A percentile compares a stretch with the other conserved stretches of the same genome.
Evolutionary conservation across 2,329 filamentous ascomycete genomes (phyloP).

Genomic region (Cadophora luteo-olivacea): DNA sequence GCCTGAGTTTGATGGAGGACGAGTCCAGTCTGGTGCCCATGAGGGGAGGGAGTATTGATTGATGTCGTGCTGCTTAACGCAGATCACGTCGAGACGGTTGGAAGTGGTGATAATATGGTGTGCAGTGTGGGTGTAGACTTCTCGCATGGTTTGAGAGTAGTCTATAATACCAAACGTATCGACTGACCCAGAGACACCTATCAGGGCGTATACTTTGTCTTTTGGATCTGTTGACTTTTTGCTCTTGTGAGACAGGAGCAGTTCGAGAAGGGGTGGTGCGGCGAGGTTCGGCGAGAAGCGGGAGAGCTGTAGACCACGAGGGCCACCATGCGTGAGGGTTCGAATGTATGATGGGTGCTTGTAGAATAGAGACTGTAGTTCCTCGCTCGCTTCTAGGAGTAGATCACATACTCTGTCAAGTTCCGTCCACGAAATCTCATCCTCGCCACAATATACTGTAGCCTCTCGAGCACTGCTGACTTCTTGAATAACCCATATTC

Average conservation of each 20-base stretch:
- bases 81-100: slow-evolving; percentile 39
- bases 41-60: slow-evolving; percentile 30
- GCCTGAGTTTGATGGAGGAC: slow-evolving; percentile 24
- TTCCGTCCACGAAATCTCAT: slow-evolving; percentile 46
- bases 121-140: slow-evolving; percentile 38
- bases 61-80: slow-evolving; percentile 36
- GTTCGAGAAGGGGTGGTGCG: slow-evolving; percentile 37
- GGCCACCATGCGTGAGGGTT: slow-evolving; percentile 36
- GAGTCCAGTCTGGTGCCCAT: slow-evolving; percentile 40
- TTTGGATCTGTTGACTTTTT: slow-evolving; percentile 41
- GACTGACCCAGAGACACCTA: slow-evolving; percentile 37
- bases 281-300: slow-evolving; percentile 29
- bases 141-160: slow-evolving; percentile 34
- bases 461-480: slow-evolving; percentile 47
- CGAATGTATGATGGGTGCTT: slow-evolving; percentile 30
- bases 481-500: slow-evolving; percentile 53
- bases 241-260: slow-evolving; percentile 39
- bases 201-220: slow-evolving; percentile 42
- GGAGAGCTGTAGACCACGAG: slow-evolving; percentile 36
- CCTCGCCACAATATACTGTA: slow-evolving; percentile 47
- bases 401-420: slow-evolving; percentile 42
- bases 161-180: slow-evolving; percentile 36
- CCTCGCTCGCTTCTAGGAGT: slow-evolving; percentile 27
- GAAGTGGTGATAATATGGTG: slow-evolving; percentile 37
- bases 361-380: slow-evolving; percentile 32